Percentiles rank a stretch among this genome's conserved stretches.
Evolutionary conservation across 2,329 filamentous ascomycete species (phyloP).

Genomic region (Thielaviopsis ethacetica): DNA sequence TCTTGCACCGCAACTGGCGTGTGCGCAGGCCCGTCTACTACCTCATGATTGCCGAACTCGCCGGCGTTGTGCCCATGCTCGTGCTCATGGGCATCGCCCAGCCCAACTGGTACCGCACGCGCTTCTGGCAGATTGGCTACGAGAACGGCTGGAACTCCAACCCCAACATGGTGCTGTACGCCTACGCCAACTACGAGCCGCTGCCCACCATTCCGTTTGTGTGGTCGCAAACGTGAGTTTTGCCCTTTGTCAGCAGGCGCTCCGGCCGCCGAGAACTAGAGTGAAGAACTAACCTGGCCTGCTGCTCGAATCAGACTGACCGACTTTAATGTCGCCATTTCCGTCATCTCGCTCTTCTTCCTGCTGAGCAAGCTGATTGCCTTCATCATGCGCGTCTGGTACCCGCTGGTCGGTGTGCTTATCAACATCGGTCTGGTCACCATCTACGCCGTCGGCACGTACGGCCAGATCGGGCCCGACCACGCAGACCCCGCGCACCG

Average conservation of each 20-base stretch:
- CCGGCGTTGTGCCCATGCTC: constrained; percentile 46
- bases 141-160: constrained; percentile 59
- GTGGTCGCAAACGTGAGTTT: constrained; percentile 55
- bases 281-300: constrained; percentile 6
- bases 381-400: constrained; percentile 56
- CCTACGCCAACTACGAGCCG: constrained; percentile 53
- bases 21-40: constrained; percentile 41
- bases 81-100: constrained; percentile 58
- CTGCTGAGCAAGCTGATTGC: constrained; percentile 53
- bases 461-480: constrained; percentile 59
- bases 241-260: not conserved
- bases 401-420: constrained; percentile 44
- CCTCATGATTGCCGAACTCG: constrained; percentile 50
- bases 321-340: constrained; percentile 60
- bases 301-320: constrained; percentile 38
- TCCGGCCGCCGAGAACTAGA: constrained; percentile 5
- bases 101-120: constrained; percentile 55
- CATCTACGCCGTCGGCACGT: constrained; percentile 49
- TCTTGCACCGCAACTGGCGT: constrained; percentile 44
- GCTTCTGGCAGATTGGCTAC: constrained; percentile 56
- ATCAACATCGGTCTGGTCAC: constrained; percentile 40
- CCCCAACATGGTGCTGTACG: constrained; percentile 52
- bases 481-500: constrained; percentile 47
- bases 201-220: constrained; percentile 48
- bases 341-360: constrained; percentile 60